phyloP scores from a whole-genome alignment of 495 filamentous ascomycete genomes.

The Lepraria neglecta region DNA sequence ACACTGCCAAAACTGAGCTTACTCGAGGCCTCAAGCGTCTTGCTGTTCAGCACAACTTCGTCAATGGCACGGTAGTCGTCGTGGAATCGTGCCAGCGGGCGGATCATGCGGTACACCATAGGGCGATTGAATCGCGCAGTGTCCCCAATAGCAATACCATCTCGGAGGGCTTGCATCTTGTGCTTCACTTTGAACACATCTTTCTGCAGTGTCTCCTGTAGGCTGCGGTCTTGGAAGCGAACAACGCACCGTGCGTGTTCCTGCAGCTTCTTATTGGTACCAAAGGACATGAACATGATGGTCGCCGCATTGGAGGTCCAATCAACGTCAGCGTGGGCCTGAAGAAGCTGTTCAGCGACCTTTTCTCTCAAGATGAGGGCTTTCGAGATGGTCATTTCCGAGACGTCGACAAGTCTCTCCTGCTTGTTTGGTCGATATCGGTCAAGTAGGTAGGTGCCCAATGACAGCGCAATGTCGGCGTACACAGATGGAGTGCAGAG shows the following conservation, averaged over 20 bases:
- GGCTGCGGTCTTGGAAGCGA: conserved; percentile 14
- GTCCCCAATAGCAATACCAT: conserved; percentile 29
- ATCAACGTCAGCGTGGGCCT: conserved; percentile 28
- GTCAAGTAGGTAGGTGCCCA: conserved; percentile 53
- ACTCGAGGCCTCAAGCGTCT: conserved; percentile 28
- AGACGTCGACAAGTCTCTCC: conserved; percentile 46
- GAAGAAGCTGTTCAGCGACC: conserved; percentile 22
- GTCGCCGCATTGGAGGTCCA: conserved; percentile 35
- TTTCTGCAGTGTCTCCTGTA: conserved; percentile 10
- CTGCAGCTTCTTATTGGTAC: conserved; percentile 16
- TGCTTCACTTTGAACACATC: conserved; percentile 21
- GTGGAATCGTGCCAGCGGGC: conserved; percentile 57
- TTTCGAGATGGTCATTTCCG: conserved; percentile 42
- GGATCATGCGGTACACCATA: conserved; percentile 61
- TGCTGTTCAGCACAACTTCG: conserved; percentile 29
- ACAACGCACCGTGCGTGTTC: conserved; percentile 14
- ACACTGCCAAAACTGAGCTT: conserved; percentile 33
- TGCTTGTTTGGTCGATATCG: conserved; percentile 39
- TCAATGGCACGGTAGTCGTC: conserved; percentile 54
- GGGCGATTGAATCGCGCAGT: conserved; percentile 41
- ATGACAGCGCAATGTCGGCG: conserved; percentile 58
- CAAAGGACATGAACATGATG: conserved; percentile 34
- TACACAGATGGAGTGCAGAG: conserved; percentile 46
- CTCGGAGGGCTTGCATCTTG: conserved; percentile 41
- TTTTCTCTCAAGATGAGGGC: conserved; percentile 23